Conservation (phyloP, 2,329 filamentous ascomycete genomes). For the Diaporthe sp. region DNA sequence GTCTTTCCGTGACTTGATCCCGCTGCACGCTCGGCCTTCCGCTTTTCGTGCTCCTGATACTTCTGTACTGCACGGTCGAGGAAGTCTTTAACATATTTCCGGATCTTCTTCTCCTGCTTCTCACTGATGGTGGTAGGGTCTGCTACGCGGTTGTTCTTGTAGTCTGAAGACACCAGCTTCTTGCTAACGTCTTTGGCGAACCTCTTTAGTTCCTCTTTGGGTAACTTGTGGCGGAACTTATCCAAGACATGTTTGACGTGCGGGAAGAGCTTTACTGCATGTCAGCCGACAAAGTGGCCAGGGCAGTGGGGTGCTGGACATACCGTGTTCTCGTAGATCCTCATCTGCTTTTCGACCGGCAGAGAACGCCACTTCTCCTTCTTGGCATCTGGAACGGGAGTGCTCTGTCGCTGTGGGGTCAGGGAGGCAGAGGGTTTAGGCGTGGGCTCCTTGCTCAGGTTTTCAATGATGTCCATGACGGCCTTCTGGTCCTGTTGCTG, state of each 20-base stretch:
- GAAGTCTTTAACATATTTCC: constrained; percentile 85
- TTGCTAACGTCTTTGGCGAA: constrained; percentile 80
- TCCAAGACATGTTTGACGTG: constrained; percentile 88
- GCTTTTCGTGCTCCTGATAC: constrained; percentile 76
- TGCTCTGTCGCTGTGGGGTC: constrained; percentile 74
- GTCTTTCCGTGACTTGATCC: constrained; percentile 47
- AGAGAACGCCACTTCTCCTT: constrained; percentile 80
- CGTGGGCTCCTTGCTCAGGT: constrained; percentile 79
- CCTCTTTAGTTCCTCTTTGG: constrained; percentile 80
- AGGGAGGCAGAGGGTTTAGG: constrained; percentile 70
- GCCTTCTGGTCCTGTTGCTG: constrained; percentile 76
- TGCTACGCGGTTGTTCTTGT: constrained; percentile 87
- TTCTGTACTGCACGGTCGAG: constrained; percentile 89
- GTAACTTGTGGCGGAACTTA: constrained; percentile 88
- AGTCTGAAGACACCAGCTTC: constrained; percentile 92
- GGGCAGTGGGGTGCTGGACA: constrained; percentile 51
- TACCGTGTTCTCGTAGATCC: constrained; percentile 94
- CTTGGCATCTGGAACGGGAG: constrained; percentile 70
- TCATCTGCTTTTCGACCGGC: constrained; percentile 89
- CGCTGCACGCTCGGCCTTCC: constrained; percentile 63
- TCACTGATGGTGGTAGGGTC: constrained; percentile 82
- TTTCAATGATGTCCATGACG: constrained; percentile 88
- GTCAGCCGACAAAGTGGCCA: not conserved
- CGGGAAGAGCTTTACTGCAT: constrained; percentile 76
- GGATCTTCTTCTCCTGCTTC: constrained; percentile 86